phyloP scores from a whole-genome alignment of 2,329 filamentous ascomycete species.

The Calonectria pteridis region DNA sequence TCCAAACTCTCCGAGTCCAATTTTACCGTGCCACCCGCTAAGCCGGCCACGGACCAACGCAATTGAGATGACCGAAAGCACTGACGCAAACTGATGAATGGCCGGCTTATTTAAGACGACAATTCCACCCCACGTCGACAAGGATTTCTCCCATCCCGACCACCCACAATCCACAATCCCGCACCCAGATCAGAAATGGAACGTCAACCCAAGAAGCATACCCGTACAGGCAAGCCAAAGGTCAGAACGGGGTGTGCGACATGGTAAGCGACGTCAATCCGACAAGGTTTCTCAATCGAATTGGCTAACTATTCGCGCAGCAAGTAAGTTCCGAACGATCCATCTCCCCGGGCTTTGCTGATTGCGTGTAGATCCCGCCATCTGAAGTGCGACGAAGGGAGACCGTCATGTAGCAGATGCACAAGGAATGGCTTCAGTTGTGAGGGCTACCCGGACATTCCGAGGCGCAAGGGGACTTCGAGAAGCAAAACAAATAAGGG shows the following conservation, averaged over 20 bases:
- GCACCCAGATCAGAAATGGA: background rate
- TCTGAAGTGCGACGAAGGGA: constrained; percentile 45
- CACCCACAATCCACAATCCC: background rate
- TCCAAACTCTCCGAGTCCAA: background rate
- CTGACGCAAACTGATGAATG: background rate
- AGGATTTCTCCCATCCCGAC: background rate
- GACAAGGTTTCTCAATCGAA: background rate
- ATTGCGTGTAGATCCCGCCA: constrained; percentile 32
- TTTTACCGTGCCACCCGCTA: background rate
- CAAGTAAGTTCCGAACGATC: background rate
- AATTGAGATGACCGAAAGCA: background rate
- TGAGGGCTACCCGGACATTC: constrained; percentile 34
- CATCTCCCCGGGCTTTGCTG: background rate
- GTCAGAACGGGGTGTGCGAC: constrained; percentile 4
- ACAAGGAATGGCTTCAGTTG: constrained; percentile 32
- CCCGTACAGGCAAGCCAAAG: background rate
- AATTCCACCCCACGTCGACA: background rate
- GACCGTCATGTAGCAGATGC: constrained; percentile 39
- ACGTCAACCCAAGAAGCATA: background rate
- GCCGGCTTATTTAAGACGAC: background rate
- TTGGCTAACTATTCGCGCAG: background rate
- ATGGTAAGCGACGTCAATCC: background rate
- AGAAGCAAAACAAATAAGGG: background rate
- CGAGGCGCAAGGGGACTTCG: background rate
- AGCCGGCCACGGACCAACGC: background rate